phyloP scores from a whole-genome alignment of 2,329 filamentous ascomycete genomes.

The Penicillium polonicum region DNA sequence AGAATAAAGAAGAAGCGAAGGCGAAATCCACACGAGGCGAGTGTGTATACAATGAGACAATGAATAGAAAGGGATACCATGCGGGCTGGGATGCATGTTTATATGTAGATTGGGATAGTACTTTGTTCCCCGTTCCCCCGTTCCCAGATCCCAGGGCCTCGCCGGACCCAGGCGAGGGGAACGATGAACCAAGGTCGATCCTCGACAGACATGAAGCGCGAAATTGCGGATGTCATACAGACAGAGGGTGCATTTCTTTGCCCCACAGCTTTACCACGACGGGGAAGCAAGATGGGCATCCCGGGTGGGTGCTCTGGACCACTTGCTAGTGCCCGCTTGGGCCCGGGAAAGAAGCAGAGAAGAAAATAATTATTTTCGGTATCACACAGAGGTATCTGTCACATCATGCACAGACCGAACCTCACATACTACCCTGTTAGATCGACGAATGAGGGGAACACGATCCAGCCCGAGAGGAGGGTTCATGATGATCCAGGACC shows the following conservation, averaged over 20 bases:
- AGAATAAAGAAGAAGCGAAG: conserved; percentile 18
- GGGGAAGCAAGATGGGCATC: conserved; percentile 22
- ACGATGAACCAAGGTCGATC: conserved; percentile 23
- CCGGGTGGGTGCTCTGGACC: conserved; percentile 18
- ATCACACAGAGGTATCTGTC: conserved; percentile 31
- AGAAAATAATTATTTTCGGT: conserved; percentile 10
- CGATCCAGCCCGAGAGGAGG: conserved; percentile 23
- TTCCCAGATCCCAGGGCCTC: conserved; percentile 5
- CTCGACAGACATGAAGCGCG: conserved; percentile 19
- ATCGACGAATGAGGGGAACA: conserved; percentile 33
- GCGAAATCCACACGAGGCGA: conserved; percentile 27
- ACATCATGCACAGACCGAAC: conserved; percentile 32
- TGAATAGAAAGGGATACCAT: conserved; percentile 20
- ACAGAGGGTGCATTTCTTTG: conserved; percentile 17
- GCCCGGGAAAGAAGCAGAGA: conserved; percentile 11
- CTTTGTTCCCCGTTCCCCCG: conserved; percentile 5
- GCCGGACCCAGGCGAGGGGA: conserved; percentile 28
- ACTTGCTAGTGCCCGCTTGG: conserved; percentile 12
- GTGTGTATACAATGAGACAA: conserved; percentile 25
- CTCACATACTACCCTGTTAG: conserved; percentile 12
- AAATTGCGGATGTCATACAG: conserved; percentile 29
- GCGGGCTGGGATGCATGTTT: conserved; percentile 35
- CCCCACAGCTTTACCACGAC: conserved; percentile 19
- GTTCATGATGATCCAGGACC: conserved; percentile 24
- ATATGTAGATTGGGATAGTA: conserved; percentile 29